Conservation (phyloP, 2,329 filamentous ascomycete species). For the Trichoderma sp. region DNA sequence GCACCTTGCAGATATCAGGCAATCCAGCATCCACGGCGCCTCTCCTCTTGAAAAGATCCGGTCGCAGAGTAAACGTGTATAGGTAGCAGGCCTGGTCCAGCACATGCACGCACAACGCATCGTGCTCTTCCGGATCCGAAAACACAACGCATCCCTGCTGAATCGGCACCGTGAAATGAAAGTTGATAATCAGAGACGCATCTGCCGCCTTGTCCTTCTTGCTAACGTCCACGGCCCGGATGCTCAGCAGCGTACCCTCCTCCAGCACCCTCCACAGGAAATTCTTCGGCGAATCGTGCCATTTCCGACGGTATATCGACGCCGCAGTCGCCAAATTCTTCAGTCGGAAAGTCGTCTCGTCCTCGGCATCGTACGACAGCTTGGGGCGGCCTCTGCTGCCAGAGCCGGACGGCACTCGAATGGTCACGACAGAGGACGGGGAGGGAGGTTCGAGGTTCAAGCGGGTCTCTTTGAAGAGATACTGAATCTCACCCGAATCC, state of each 20-base stretch:
- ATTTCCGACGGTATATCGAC: slow-evolving; percentile 79
- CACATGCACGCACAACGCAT: slow-evolving; percentile 75
- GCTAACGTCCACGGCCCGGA: slow-evolving; percentile 79
- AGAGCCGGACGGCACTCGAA: slow-evolving; percentile 61
- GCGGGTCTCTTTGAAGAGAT: slow-evolving; percentile 82
- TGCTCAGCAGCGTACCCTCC: slow-evolving; percentile 73
- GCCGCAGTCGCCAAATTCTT: slow-evolving; percentile 74
- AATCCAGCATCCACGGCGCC: slow-evolving; percentile 69
- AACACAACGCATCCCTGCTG: slow-evolving; percentile 77
- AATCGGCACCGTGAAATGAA: slow-evolving; percentile 73
- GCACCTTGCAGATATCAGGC: slow-evolving; percentile 74
- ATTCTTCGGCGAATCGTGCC: slow-evolving; percentile 72
- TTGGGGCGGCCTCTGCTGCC: slow-evolving; percentile 46
- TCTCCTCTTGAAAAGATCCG: slow-evolving; percentile 74
- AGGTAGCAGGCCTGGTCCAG: slow-evolving; percentile 77
- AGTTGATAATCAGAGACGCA: slow-evolving; percentile 70
- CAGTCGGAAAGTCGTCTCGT: slow-evolving; percentile 70
- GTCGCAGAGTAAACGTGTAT: slow-evolving; percentile 78
- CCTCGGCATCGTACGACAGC: slow-evolving; percentile 48
- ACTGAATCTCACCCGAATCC: slow-evolving; percentile 60
- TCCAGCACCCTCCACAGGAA: slow-evolving; percentile 91
- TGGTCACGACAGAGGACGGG: slow-evolving; percentile 66
- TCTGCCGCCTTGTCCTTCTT: slow-evolving; percentile 65
- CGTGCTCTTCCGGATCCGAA: slow-evolving; percentile 73
- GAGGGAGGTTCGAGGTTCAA: slow-evolving; percentile 75